Evolutionary conservation across 148 eudicot species (phyloP), one percentile per base, ranked within the genome.

Genomic region (Rhododendron griersonianum): DNA sequence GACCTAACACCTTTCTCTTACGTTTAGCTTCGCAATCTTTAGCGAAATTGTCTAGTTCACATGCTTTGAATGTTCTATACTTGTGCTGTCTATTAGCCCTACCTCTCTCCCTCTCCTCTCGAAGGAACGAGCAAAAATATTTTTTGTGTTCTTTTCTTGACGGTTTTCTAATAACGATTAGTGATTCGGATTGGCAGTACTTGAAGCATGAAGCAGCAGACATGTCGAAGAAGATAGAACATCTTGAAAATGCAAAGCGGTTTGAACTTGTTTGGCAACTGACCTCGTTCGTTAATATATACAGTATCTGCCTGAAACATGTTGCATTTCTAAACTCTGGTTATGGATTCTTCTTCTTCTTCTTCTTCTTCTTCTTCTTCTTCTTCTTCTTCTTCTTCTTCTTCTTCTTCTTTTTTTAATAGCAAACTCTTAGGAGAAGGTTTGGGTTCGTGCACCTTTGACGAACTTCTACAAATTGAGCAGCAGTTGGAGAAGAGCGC

Each of bases 371-470:
- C n/a, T n/a, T n/a, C n/a, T n/a, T n/a, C n/a, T n/a, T n/a, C n/a
- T n/a, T n/a, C n/a, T n/a, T n/a, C n/a, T n/a, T n/a, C n/a, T n/a
- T n/a, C n/a, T n/a, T n/a, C n/a, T n/a, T n/a, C n/a, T 81, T 55
- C 15, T 4, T 0, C 0, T 44, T 5, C 2, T 9, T 9, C 15
- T 11, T 30, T 5, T 14, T 4, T 16, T 11, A 28, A 33, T 65
- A 95, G 99, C 91, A 93, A 89, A 89, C 92, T 97, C 73, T 87
- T 95, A 84, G 99, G 99, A 86, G 98, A 95, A 88, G 93, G 94
- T 47, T 33, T 97, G 75, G 92, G 92, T 63, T 67, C 95, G 79
- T 95, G 98, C 96, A 83, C 82, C 84, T 25, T 93, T 55, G 93
- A 92, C 80, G 99, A 97, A 86, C 93, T 97, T 80, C 92, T 92